Conservation (phyloP, 768 basidiomycete species). For the Calocybe indica region DNA sequence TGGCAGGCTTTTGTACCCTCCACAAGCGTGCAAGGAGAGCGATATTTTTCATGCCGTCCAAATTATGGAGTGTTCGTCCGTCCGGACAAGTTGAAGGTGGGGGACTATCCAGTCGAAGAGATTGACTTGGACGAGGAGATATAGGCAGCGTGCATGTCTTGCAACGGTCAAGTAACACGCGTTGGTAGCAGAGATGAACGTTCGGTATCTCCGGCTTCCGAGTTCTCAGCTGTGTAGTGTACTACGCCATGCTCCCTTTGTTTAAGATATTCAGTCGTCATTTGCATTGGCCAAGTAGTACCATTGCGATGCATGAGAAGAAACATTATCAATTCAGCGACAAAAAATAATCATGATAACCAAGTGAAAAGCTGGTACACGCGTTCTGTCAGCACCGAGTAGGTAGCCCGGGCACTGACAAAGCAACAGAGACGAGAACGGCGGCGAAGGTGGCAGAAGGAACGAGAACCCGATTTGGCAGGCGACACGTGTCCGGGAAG, state of each 20-base stretch:
- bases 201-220: no score
- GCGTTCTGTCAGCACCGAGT: not conserved
- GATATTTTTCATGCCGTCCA: constrained; percentile 77
- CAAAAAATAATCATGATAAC: not conserved
- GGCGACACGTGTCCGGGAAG: constrained; percentile 12
- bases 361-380: no score
- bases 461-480: constrained; percentile 15
- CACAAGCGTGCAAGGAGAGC: constrained; percentile 70
- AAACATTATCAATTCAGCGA: no score
- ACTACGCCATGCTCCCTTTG: no score
- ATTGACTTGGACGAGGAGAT: constrained; percentile 54
- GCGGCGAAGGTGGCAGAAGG: constrained; percentile 28
- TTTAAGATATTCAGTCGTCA: no score
- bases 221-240: not conserved
- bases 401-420: not conserved
- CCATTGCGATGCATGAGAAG: no score
- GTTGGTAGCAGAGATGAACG: no score
- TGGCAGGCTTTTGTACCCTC: not conserved
- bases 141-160: no score
- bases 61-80: constrained; percentile 85
- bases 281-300: constrained; percentile 2
- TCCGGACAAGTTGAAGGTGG: constrained; percentile 73
- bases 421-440: constrained; percentile 6
- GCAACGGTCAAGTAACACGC: no score
- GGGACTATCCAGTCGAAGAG: constrained; percentile 85